Conservation (phyloP, 805 yeast species). For the Teunomyces stri region DNA sequence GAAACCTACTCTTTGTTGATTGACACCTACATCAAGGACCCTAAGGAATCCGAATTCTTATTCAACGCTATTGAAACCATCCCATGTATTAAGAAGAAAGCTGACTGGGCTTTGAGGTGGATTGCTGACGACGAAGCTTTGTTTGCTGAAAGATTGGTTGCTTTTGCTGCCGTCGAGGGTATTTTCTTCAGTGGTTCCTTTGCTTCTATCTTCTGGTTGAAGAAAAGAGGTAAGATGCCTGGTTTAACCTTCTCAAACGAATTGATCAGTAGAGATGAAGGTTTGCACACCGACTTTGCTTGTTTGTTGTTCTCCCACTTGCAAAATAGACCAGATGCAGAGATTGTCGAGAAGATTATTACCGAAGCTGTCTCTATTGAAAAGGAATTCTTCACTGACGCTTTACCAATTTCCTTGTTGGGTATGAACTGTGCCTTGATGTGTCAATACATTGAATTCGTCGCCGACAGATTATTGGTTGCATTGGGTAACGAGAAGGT, state of each 20-base stretch:
- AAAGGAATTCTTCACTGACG: constrained; percentile 91
- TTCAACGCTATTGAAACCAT: constrained; percentile 95
- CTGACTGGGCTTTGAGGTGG: constrained; percentile 99
- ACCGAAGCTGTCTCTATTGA: constrained; percentile 95
- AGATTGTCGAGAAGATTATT: constrained; percentile 79
- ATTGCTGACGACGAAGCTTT: constrained; percentile 82
- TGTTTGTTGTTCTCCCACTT: constrained; percentile 92
- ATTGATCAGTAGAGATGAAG: constrained; percentile 97
- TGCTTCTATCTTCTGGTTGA: constrained; percentile 98
- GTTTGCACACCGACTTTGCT: constrained; percentile 97
- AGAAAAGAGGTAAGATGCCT: constrained; percentile 99
- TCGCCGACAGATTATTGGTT: constrained; percentile 91
- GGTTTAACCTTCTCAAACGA: constrained; percentile 98
- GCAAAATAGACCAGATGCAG: constrained; percentile 79
- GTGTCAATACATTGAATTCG: constrained; percentile 98
- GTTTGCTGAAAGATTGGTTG: constrained; percentile 94
- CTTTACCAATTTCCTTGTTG: constrained; percentile 86
- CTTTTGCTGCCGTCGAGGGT: constrained; percentile 99
- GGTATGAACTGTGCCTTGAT: constrained; percentile 94
- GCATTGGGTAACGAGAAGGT: constrained; percentile 89
- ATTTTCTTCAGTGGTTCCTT: constrained; percentile 97
- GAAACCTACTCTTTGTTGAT: constrained; percentile 94
- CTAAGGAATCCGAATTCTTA: constrained; percentile 84
- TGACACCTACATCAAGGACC: constrained; percentile 94
- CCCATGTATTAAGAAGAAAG: constrained; percentile 95